Evolutionary conservation across 148 eudicot genomes (phyloP), one percentile per base, ranked within the genome.

Genomic region (Chenopodium album): DNA sequence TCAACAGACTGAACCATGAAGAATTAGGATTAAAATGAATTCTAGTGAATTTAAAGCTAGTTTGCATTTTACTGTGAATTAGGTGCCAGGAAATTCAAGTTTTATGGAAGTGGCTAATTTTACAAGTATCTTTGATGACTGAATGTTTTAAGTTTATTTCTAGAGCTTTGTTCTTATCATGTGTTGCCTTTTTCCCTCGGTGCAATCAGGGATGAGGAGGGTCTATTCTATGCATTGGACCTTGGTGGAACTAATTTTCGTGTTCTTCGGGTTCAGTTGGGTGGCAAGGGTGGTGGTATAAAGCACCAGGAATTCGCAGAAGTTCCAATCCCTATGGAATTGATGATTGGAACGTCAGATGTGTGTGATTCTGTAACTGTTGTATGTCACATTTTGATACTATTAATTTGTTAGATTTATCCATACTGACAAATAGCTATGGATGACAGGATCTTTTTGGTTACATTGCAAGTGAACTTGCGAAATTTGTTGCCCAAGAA

Each of bases 241-340:
- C 94, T 93, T 77, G 97, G 94, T 32, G 94, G 97, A 32, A 93
- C 97, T 81, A 93, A 93, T 75, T 93, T 93, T 78, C 89, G 92
- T 34, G 97, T 91, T 12, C 73, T 93, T 76, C 86, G 93, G 44
- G 92, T 93, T 73, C 93, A 88, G 73, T 84, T 91, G 82, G 91
- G 88, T 65, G 93, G 93, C 56, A 86, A 79, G 78, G 85, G 82
- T 16, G 84, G 85, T 22, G 88, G 90, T 41, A 85, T 93, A 76
- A 75, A 76, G 54, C 85, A 87, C 80, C 92, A 88, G 80, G 93
- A 93, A 84, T 93, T 88, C 50, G 84, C 83, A 3, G 94, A 93
- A 87, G 97, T 88, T 29, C 86, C 93, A 5, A 91, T 91, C 50
- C 94, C 97, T 34, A 87, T 82, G 12, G 86, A 85, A 69, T 83